These are phyloP conservation scores for Kodamaea kaohsiungensis DNA, from an alignment of 805 yeast species.

Conservation along the genomic window DNA sequence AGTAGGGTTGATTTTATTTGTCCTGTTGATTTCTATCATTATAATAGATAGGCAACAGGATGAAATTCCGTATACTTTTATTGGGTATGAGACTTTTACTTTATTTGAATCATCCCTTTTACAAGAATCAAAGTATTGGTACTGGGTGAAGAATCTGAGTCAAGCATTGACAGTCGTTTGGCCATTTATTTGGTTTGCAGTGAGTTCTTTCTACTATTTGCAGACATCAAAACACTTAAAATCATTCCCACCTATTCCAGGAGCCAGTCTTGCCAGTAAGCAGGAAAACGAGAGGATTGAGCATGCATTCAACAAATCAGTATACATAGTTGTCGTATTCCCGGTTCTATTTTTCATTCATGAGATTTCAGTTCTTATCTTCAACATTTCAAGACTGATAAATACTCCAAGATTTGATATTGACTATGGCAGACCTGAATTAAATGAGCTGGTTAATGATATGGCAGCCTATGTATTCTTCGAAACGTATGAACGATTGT, in stretches of 20 bases:
- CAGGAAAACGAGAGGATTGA: not conserved
- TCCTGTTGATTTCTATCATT: not conserved
- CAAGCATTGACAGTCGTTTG: not conserved
- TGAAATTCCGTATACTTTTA: not conserved
- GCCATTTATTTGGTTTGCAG: conserved; percentile 14
- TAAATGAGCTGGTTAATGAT: not conserved
- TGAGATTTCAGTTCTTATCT: not conserved
- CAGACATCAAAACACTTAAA: conserved; percentile 24
- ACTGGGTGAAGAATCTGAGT: not conserved
- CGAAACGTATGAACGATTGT: not conserved
- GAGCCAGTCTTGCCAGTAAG: not conserved
- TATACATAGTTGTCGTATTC: not conserved
- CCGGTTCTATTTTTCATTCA: not conserved
- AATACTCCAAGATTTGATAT: not conserved
- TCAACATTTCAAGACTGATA: not conserved
- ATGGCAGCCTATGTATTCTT: not conserved
- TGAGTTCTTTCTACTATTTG: conserved; percentile 19
- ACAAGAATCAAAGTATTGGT: not conserved
- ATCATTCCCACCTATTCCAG: conserved; percentile 26
- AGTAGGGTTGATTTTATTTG: not conserved
- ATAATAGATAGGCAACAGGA: not conserved
- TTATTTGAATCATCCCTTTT: not conserved
- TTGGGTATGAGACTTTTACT: not conserved
- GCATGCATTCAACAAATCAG: not conserved
- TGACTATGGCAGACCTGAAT: not conserved